Percentiles rank a stretch among this genome's conserved stretches.
These are phyloP conservation scores for Podospora anserina DNA, from an alignment of 495 filamentous ascomycete genomes.

Conservation along the genomic window DNA sequence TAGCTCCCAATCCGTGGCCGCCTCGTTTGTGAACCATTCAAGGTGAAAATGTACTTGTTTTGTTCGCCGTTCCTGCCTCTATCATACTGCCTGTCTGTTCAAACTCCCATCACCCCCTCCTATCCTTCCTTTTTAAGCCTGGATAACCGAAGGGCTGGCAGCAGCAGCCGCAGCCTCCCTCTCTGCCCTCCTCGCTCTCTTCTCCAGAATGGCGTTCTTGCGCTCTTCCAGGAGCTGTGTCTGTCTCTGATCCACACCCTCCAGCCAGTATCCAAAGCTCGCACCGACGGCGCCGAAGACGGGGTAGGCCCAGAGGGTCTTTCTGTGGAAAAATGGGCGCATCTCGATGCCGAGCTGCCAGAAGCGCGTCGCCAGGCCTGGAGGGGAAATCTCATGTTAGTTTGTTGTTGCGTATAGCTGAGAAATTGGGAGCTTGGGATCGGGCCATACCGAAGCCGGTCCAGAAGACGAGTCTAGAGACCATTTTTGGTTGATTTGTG, in stretches of 20 bases:
- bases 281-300: conserved; percentile 79
- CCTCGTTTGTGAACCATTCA: neutral
- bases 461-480: conserved; percentile 88
- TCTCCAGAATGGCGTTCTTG: conserved; percentile 76
- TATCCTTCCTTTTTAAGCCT: conserved; percentile 20
- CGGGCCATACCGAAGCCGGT: conserved; percentile 76
- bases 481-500: conserved; percentile 39
- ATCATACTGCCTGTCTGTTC: neutral
- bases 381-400: neutral
- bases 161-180: conserved; percentile 42
- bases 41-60: neutral
- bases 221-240: conserved; percentile 69
- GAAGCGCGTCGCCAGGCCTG: conserved; percentile 83
- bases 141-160: conserved; percentile 25
- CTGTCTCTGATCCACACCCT: conserved; percentile 79
- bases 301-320: conserved; percentile 86
- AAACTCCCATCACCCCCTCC: neutral
- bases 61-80: neutral
- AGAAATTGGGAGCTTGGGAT: neutral
- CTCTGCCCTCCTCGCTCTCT: conserved; percentile 72
- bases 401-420: conserved; percentile 6
- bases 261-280: conserved; percentile 94
- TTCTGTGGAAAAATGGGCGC: conserved; percentile 81
- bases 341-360: conserved; percentile 98
- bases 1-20: neutral